Conservation (phyloP, 306 rosid species). For the Biancaea sappan region DNA sequence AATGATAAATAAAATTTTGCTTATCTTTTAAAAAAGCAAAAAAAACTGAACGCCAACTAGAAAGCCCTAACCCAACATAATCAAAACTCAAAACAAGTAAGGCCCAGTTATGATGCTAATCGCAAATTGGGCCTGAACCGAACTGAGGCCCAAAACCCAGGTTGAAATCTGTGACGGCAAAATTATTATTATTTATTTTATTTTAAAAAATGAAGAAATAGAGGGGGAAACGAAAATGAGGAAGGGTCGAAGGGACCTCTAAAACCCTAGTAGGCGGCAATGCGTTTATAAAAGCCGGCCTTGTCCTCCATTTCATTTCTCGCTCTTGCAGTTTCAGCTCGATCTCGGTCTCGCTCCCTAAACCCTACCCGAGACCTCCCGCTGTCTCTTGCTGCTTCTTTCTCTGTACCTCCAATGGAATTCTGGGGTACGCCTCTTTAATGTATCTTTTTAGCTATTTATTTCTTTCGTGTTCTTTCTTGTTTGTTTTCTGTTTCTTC, state of each 20-base stretch:
- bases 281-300: constrained; percentile 37
- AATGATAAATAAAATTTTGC: too few species aligned
- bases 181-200: too few species aligned
- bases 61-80: too few species aligned
- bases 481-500: neutral
- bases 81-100: too few species aligned
- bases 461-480: neutral
- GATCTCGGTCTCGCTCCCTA: neutral
- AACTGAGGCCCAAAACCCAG: neutral
- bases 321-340: neutral
- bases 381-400: neutral
- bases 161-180: neutral
- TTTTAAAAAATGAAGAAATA: too few species aligned
- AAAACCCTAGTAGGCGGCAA: constrained; percentile 56
- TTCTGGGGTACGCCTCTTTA: constrained; percentile 71
- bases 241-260: neutral
- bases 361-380: neutral
- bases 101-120: too few species aligned
- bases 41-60: too few species aligned
- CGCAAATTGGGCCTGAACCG: too few species aligned
- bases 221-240: neutral
- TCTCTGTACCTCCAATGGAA: constrained; percentile 51
- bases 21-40: too few species aligned
- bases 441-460: too few species aligned
- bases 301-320: neutral